Conservation (phyloP, 139 green algal species). For the Nannochloris sp. region DNA sequence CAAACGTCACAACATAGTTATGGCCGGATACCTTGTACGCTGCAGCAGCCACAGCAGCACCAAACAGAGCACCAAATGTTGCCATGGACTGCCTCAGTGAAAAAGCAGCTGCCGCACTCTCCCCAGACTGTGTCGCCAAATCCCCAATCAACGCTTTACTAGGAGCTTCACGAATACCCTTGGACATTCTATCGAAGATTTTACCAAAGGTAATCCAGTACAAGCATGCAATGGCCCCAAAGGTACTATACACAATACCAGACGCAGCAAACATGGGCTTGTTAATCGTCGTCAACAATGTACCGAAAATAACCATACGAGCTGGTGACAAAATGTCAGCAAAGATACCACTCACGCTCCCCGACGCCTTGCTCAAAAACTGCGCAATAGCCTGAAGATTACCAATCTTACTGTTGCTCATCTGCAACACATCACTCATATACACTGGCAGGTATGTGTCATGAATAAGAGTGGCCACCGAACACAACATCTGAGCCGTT, state of each 20-base stretch:
- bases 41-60: conserved; percentile 30
- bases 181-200: conserved; percentile 52
- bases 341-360: conserved; percentile 52
- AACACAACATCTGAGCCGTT: conserved; percentile 63
- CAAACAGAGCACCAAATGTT: conserved; percentile 62
- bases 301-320: conserved; percentile 72
- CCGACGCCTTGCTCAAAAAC: conserved; percentile 68
- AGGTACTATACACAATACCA: conserved; percentile 41
- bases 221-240: conserved; percentile 43
- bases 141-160: conserved; percentile 76
- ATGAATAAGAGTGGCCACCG: conserved; percentile 75
- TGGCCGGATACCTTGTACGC: conserved; percentile 48
- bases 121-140: conserved; percentile 51
- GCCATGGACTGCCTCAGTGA: conserved; percentile 60
- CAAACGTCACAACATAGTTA: conserved; percentile 66
- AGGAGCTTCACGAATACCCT: conserved; percentile 73
- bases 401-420: conserved; percentile 65
- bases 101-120: conserved; percentile 63
- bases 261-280: conserved; percentile 77
- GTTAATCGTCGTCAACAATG: conserved; percentile 60
- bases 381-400: conserved; percentile 66
- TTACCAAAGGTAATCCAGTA: conserved; percentile 73
- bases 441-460: conserved; percentile 83
- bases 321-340: conserved; percentile 66
- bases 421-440: conserved; percentile 62